Conservation (phyloP, 2,329 filamentous ascomycete species). For the Endocalyx cinctus region DNA sequence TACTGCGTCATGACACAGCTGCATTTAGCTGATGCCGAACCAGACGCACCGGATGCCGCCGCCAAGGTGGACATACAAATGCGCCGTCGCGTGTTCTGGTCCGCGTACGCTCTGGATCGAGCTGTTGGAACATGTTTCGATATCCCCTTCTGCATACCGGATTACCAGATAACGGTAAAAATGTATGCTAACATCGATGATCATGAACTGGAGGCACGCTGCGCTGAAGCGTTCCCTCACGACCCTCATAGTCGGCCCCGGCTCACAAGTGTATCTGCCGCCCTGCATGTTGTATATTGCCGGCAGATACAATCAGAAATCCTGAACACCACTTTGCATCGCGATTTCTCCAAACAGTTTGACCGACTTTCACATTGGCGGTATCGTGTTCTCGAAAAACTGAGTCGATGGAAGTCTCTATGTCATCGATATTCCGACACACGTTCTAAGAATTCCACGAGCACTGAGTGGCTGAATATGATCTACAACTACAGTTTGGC, state of each 20-base stretch:
- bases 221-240: slow-evolving; percentile 5
- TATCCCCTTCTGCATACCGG: slow-evolving; percentile 20
- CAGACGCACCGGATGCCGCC: neutral
- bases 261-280: slow-evolving; percentile 20
- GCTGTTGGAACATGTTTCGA: slow-evolving; percentile 21
- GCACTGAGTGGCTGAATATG: slow-evolving; percentile 23
- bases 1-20: slow-evolving; percentile 24
- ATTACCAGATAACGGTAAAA: slow-evolving; percentile 23
- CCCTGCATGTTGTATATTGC: slow-evolving; percentile 22
- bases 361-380: slow-evolving; percentile 18
- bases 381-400: slow-evolving; percentile 17
- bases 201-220: slow-evolving; percentile 12
- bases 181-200: slow-evolving; percentile 24
- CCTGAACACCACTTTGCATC: slow-evolving; percentile 16
- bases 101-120: slow-evolving; percentile 24
- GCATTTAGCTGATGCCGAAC: slow-evolving; percentile 20
- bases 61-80: slow-evolving; percentile 15
- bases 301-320: slow-evolving; percentile 26
- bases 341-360: slow-evolving; percentile 17
- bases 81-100: slow-evolving; percentile 27
- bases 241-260: slow-evolving; percentile 7
- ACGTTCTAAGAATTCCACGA: slow-evolving; percentile 15
- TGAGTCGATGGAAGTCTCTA: slow-evolving; percentile 18
- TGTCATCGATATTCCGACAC: slow-evolving; percentile 18
- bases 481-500: slow-evolving; percentile 26